phyloP scores from a whole-genome alignment of 2,329 filamentous ascomycete genomes.

The Trichothecium roseum region DNA sequence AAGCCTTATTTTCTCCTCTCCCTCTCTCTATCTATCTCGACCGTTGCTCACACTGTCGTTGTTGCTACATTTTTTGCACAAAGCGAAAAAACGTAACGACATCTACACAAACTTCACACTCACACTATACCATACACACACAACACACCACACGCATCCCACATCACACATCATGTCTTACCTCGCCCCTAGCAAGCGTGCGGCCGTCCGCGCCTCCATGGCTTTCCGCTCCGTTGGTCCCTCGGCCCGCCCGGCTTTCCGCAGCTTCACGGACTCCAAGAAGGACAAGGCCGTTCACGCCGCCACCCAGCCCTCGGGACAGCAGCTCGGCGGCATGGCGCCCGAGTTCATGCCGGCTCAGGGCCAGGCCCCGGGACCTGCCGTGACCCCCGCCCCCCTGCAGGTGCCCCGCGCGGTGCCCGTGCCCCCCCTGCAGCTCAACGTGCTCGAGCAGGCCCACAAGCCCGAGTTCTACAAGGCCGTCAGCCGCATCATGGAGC shows the following conservation, averaged over 20 bases:
- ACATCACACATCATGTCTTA: conserved; percentile 2
- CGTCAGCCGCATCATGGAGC: conserved; percentile 13
- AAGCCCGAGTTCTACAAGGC: conserved; percentile 14
- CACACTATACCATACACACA: neutral
- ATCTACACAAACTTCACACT: too few species aligned
- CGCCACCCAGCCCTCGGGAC: conserved; percentile 5
- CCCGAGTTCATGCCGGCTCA: conserved; percentile 2
- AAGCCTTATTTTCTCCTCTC: too few species aligned
- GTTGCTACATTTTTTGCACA: too few species aligned
- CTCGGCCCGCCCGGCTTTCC: neutral
- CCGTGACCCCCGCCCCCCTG: conserved; percentile 3
- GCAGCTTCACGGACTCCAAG: conserved; percentile 6
- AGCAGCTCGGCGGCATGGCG: conserved; percentile 2
- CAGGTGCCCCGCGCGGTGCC: too few species aligned
- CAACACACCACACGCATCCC: neutral
- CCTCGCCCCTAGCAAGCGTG: conserved; percentile 2
- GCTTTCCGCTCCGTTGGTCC: conserved; percentile 1
- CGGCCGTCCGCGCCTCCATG: conserved; percentile 3
- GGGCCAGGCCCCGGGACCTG: neutral
- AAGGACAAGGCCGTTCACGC: conserved; percentile 11
- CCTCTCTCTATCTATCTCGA: too few species aligned
- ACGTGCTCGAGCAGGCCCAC: conserved; percentile 11
- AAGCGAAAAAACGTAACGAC: too few species aligned
- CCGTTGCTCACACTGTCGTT: too few species aligned
- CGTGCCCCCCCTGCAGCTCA: conserved; percentile 9